Evolutionary conservation across 768 basidiomycete genomes (phyloP), one percentile per base, ranked within the genome.

Genomic region (Flagelloscypha sp.): DNA sequence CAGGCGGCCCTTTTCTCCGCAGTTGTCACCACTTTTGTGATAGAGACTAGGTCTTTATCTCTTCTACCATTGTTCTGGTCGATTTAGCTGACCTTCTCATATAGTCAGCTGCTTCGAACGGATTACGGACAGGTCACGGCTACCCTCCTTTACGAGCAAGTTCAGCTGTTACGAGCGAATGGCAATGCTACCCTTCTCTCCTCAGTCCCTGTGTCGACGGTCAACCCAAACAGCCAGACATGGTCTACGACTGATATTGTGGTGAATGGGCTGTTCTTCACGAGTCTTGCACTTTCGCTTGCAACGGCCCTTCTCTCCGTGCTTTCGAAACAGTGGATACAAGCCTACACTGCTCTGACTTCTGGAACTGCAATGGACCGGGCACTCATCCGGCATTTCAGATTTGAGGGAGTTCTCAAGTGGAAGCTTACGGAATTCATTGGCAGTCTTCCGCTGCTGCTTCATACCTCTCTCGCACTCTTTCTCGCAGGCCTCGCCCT

Each of bases 351-450:
- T 4, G n/a, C 38, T 11, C 24, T 27, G 10, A 15, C 34, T n/a
- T 40, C 33, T 25, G 38, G 38, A 3, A 27, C 33, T 6, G 11
- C 38, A 16, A 12, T 16, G 12, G 12, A 36, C 3, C 35, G 38
- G 8, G 23, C 17, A 11, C 33, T 27, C 25, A 20, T 27, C n/a
- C 29, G 24, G 24, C 19, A 35, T 31, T 24, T 22, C 40, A 45
- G 46, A 0, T 44, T 37, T n/a, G 18, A 24, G 19, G 42, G 47
- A 5, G 24, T 48, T 7, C 11, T 25, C 18, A 25, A 27, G 5
- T 48, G 47, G 46, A n/a, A n/a, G n/a, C n/a, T n/a, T n/a, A n/a
- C n/a, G n/a, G n/a, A n/a, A n/a, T n/a, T n/a, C n/a, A n/a, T n/a
- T n/a, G n/a, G n/a, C n/a, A n/a, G n/a, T n/a, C n/a, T n/a, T n/a